Evolutionary conservation across 148 eudicot genomes (phyloP).

Genomic region (Drosera capensis): DNA sequence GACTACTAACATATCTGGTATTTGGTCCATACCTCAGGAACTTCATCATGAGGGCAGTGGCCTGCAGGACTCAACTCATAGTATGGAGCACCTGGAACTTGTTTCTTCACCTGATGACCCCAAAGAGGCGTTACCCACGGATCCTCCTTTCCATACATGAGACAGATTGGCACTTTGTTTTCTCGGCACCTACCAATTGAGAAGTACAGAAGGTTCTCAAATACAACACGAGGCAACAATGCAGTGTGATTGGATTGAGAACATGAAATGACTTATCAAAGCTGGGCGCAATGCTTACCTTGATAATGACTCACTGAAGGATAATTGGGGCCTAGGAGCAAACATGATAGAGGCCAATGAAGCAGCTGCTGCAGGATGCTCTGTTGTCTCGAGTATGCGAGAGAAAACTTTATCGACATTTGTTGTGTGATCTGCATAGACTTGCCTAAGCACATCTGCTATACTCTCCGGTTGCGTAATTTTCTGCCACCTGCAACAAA

Average conservation of each 20-base stretch:
- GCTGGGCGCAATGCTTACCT: slow-evolving; percentile 23
- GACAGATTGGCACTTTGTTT: slow-evolving; percentile 52
- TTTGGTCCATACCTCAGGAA: slow-evolving; percentile 62
- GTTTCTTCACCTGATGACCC: slow-evolving; percentile 72
- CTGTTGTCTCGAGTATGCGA: slow-evolving; percentile 55
- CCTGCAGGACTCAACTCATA: slow-evolving; percentile 93
- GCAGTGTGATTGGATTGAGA: too few relatives aligned
- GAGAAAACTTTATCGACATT: slow-evolving; percentile 70
- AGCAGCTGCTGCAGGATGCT: slow-evolving; percentile 96
- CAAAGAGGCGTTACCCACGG: slow-evolving; percentile 93
- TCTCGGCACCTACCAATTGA: slow-evolving; percentile 33
- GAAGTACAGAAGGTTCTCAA: slow-evolving; percentile 7
- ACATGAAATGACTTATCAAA: background rate
- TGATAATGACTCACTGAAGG: slow-evolving; percentile 58
- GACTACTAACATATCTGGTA: too few relatives aligned
- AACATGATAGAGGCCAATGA: slow-evolving; percentile 84
- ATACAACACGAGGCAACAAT: too few relatives aligned
- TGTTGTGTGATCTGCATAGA: slow-evolving; percentile 86
- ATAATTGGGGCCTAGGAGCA: slow-evolving; percentile 64
- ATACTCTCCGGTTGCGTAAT: slow-evolving; percentile 79
- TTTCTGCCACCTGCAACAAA: slow-evolving; percentile 66
- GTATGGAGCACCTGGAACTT: slow-evolving; percentile 77
- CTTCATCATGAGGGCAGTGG: slow-evolving; percentile 98
- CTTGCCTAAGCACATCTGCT: slow-evolving; percentile 76
- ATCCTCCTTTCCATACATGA: slow-evolving; percentile 88